Base-by-base conservation (phyloP, 768 basidiomycete genomes). In the Pulveroboletus ravenelii region DNA sequence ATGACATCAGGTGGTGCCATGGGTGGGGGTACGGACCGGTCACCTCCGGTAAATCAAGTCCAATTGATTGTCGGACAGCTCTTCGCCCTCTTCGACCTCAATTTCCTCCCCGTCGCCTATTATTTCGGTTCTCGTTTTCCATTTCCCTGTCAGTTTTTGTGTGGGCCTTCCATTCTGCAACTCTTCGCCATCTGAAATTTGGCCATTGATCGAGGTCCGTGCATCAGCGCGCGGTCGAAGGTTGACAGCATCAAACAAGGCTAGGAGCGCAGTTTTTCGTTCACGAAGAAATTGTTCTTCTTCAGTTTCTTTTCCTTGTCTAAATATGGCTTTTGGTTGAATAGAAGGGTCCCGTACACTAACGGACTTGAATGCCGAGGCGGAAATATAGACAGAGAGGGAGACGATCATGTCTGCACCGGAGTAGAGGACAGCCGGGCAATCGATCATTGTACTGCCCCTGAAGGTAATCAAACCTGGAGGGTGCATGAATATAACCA, bases 41-140 rank as follows among this genome's bases (percentile, higher is more conserved):
- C 53, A 93, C 93, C 80, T 89, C 63, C 82, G 82, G 62, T 93
- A 96, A 36, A 97, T 95, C 40, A 82, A 65, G 58, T 87, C 80
- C 47, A 96, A 70, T 56, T 94, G 86, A 59, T 86, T 84, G 52
- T 89, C 85, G 8, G 82, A 81, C 41, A 95, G 70, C 51, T 90
- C 87, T 62, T 93, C 90, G 2, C 77, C 82, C 48, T 92, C 85
- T 50, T 92, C 92, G 12, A 87, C 85, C 58, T 90, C 89, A 6
- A 87, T 82, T 57, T 87, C 89, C 64, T 90, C 89, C 3, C 81
- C 85, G 53, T 89, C 85, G 3, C 86, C 87, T 1, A 87, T 80
- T n/a, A 87, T 75, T 63, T 90, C 87, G 8, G 74, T 85, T 48
- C 69, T 74, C 9, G 59, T 72, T 66, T 60, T 73, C 78, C 68